phyloP scores from a whole-genome alignment of 768 basidiomycete species.

The Dacryopinax primogenitus region DNA sequence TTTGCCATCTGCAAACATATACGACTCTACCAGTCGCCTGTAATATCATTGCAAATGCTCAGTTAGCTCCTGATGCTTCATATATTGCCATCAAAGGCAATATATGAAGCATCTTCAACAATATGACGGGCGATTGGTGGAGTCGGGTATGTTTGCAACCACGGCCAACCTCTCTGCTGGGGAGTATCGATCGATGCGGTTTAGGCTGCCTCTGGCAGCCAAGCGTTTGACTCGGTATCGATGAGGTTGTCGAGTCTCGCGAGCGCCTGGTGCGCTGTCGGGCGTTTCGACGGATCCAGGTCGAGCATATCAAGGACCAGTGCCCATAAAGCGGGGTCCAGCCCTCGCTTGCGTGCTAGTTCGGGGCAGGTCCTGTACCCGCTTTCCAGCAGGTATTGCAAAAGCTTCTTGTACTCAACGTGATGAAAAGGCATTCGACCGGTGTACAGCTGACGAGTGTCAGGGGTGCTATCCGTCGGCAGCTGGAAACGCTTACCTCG shows the following conservation, averaged over 20 bases:
- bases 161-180: too few species aligned
- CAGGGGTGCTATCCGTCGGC: background rate
- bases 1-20: too few species aligned
- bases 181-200: background rate
- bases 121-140: too few species aligned
- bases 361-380: background rate
- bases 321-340: background rate
- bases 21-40: too few species aligned
- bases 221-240: background rate
- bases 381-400: background rate
- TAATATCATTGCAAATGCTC: too few species aligned
- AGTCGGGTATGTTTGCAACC: too few species aligned
- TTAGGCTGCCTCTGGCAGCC: background rate
- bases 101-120: too few species aligned
- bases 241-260: background rate
- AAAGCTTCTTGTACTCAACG: background rate
- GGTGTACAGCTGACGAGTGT: background rate
- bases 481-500: background rate
- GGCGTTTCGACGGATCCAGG: background rate
- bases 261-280: background rate
- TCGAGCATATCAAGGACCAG: background rate
- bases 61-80: too few species aligned
- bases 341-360: background rate
- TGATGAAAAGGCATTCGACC: background rate
- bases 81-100: too few species aligned